Base-by-base conservation (phyloP, 352 stramenopile species). In the Globisporangium cylindrosporum region DNA sequence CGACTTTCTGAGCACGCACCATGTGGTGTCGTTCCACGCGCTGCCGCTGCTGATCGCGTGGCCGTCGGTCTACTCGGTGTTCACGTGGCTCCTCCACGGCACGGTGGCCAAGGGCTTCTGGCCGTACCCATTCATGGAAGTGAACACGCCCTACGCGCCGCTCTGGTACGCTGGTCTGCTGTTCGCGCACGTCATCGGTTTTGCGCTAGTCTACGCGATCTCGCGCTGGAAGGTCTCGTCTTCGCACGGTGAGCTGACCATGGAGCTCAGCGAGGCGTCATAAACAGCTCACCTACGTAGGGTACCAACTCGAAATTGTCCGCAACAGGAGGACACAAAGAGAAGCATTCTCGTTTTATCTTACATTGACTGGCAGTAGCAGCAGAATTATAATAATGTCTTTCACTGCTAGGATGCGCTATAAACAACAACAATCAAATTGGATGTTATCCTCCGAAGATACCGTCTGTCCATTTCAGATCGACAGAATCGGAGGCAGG, bases 81-180 rank as follows among this genome's bases (percentile, higher is more conserved):
- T 92, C 63, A 73, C 86, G 10, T 95, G 87, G 85, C 81, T 93
- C 48, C 66, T 95, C 25, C 87, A 95, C 67, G 81, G 76, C 43
- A 90, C 78, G 0, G 73, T 91, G 48, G 79, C 78, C 7, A 79
- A 78, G 48, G 81, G 81, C 22, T 92, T 91, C 63, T 95, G 85
- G 87, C 87, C 85, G 20, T 95, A 95, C 58, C 87, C 87, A 49
- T 95, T 95, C 70, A 66, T 95, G 25, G 66, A 89, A 24, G 53
- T 92, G 24, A 59, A 92, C 57, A 91, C 83, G n/a, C 87, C 84
- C 6, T 91, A 72, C 72, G 84, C 87, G 1, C 85, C 85, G 3
- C 59, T 92, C 27, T 93, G 85, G 87, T 95, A 92, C 64, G 77
- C 71, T 5, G 79, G 82, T 5, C 51, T 91, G 27, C 67, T 93